These are phyloP conservation scores for Sicyos baderoa DNA, from an alignment of 306 rosid species.

Conservation along the genomic window DNA sequence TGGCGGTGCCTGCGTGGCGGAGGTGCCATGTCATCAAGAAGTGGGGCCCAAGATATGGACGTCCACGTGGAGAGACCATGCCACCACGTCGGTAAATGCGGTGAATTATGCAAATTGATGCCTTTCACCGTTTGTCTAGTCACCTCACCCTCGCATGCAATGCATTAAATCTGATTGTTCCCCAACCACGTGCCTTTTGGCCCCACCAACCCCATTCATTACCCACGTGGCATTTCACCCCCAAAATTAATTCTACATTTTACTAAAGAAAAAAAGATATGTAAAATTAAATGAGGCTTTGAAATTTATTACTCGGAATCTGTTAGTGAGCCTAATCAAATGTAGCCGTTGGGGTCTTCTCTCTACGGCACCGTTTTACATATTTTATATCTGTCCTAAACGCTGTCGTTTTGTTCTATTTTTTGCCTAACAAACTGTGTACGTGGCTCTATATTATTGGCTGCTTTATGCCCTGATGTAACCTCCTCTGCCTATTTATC, in stretches of 20 bases:
- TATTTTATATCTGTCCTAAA: too few species aligned
- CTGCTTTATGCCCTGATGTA: too few species aligned
- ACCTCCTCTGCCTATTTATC: too few species aligned
- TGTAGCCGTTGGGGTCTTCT: too few species aligned
- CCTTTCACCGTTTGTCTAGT: constrained; percentile 18
- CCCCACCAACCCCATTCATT: neutral
- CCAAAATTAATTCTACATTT: neutral
- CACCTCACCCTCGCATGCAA: constrained; percentile 7
- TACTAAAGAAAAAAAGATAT: neutral
- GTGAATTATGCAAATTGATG: constrained; percentile 10
- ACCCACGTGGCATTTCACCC: neutral
- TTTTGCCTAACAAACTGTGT: too few species aligned
- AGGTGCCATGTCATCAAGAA: neutral
- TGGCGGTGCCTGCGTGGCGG: constrained; percentile 6
- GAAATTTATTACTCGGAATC: neutral
- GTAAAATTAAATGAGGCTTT: neutral
- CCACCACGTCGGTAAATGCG: constrained; percentile 10
- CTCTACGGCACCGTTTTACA: too few species aligned
- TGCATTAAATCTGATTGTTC: constrained; percentile 15
- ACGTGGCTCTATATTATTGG: too few species aligned
- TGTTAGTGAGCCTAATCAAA: too few species aligned
- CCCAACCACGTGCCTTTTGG: constrained; percentile 13
- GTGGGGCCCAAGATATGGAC: constrained; percentile 14
- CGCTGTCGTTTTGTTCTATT: too few species aligned
- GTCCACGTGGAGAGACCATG: constrained; percentile 15